These are phyloP conservation scores for Trichopus zeylanicus DNA, from an alignment of 116 monocot genomes.

Conservation along the genomic window DNA sequence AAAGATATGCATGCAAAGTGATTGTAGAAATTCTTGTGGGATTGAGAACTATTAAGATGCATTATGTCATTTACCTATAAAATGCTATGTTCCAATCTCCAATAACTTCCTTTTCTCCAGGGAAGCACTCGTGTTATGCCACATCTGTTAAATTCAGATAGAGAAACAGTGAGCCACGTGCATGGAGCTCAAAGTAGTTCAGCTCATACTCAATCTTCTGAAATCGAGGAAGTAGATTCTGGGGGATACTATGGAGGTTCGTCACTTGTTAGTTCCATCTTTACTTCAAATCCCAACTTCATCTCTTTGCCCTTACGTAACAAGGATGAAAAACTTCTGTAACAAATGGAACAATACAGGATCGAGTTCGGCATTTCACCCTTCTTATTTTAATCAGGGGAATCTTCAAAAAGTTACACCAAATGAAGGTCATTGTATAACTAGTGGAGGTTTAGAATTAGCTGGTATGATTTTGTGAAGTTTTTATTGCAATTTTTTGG, in stretches of 20 bases:
- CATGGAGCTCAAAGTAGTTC: constrained; percentile 18
- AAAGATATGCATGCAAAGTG: too few relatives aligned
- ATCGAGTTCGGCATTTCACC: constrained; percentile 11
- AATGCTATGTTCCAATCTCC: neutral
- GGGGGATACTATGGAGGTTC: constrained; percentile 18
- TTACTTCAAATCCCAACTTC: constrained; percentile 17
- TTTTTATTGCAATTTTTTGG: neutral
- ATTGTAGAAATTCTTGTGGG: too few relatives aligned
- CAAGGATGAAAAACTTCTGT: constrained; percentile 1
- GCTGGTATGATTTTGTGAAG: constrained; percentile 18
- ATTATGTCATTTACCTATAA: neutral
- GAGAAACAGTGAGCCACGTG: neutral
- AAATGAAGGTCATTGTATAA: constrained; percentile 10
- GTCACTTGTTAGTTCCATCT: constrained; percentile 12
- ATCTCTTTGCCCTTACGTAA: constrained; percentile 12
- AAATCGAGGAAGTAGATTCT: constrained; percentile 43
- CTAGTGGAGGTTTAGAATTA: constrained; percentile 9
- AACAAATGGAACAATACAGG: neutral
- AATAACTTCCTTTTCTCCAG: constrained; percentile 29
- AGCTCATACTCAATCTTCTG: constrained; percentile 29
- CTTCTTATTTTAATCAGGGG: constrained; percentile 16
- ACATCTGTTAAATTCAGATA: constrained; percentile 12
- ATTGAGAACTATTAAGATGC: too few relatives aligned
- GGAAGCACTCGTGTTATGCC: constrained; percentile 20
- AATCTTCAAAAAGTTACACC: constrained; percentile 7